These are phyloP conservation scores for Globisporangium cylindrosporum DNA, from an alignment of 352 stramenopile genomes.

Conservation along the genomic window DNA sequence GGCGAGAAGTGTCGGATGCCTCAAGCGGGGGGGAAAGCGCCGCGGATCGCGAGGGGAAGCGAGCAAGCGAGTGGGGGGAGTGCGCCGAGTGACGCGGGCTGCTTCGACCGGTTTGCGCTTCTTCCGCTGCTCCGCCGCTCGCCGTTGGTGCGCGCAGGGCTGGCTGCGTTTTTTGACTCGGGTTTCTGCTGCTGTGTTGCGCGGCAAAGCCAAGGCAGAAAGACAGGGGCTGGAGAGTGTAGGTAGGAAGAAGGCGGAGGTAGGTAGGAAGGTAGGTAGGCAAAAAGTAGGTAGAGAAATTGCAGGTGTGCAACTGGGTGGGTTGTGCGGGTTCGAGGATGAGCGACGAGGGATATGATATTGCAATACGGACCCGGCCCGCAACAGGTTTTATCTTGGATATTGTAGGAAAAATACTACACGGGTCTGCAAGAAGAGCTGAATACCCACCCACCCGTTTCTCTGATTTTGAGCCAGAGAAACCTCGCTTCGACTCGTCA, in stretches of 20 bases:
- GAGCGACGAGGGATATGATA: too few species aligned
- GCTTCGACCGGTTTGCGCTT: constrained; percentile 21
- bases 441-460: too few species aligned
- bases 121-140: constrained; percentile 21
- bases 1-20: neutral
- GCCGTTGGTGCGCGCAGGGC: constrained; percentile 31
- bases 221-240: neutral
- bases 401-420: too few species aligned
- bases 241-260: neutral
- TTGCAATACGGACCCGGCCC: too few species aligned
- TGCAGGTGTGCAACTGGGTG: neutral
- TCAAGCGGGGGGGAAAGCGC: neutral
- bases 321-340: neutral
- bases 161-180: constrained; percentile 23
- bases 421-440: too few species aligned
- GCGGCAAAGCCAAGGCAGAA: neutral
- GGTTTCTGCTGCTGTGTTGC: neutral
- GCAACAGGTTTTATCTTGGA: too few species aligned
- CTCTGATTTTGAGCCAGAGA: too few species aligned
- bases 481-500: too few species aligned
- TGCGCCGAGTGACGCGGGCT: constrained; percentile 18
- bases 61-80: neutral
- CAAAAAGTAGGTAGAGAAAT: neutral
- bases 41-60: neutral
- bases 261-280: neutral